phyloP scores from a whole-genome alignment of 2,329 filamentous ascomycete genomes.

The Pestalotiopsis sp. region DNA sequence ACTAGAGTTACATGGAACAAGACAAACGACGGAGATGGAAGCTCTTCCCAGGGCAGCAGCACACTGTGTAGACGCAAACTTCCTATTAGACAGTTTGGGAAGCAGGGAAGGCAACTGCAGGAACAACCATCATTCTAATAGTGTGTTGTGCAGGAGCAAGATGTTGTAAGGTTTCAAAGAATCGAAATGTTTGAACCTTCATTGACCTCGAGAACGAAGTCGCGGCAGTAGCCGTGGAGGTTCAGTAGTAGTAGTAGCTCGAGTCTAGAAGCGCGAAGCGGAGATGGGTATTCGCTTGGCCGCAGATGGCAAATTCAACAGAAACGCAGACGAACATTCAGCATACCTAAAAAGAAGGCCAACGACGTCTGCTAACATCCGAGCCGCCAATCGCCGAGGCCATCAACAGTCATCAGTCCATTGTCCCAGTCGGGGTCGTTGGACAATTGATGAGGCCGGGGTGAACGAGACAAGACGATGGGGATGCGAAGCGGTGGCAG shows the following conservation, averaged over 20 bases:
- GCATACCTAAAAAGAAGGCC: not conserved
- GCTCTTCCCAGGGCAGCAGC: not conserved
- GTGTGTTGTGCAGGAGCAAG: not conserved
- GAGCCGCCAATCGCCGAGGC: conserved; percentile 10
- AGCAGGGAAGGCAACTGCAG: not conserved
- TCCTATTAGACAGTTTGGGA: not conserved
- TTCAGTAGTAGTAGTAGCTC: not conserved
- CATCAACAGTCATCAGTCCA: conserved; percentile 3
- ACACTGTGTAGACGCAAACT: conserved; percentile 3
- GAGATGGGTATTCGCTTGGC: conserved; percentile 9
- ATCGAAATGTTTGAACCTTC: conserved; percentile 3
- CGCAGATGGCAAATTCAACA: conserved; percentile 6
- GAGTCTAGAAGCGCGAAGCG: conserved; percentile 11
- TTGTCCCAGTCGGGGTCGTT: not conserved
- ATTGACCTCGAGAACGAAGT: not conserved
- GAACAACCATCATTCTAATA: not conserved
- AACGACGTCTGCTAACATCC: conserved; percentile 6
- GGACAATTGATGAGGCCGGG: not conserved
- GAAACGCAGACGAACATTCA: not conserved
- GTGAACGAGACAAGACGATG: not conserved
- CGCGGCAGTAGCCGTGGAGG: conserved; percentile 7
- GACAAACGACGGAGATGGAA: not conserved
- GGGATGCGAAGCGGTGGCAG: not conserved
- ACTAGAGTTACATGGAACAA: conserved; percentile 5
- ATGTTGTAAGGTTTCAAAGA: not conserved